Base-by-base conservation (phyloP, 2,329 filamentous ascomycete species). In the Pyrenophora tritici-repentis region DNA sequence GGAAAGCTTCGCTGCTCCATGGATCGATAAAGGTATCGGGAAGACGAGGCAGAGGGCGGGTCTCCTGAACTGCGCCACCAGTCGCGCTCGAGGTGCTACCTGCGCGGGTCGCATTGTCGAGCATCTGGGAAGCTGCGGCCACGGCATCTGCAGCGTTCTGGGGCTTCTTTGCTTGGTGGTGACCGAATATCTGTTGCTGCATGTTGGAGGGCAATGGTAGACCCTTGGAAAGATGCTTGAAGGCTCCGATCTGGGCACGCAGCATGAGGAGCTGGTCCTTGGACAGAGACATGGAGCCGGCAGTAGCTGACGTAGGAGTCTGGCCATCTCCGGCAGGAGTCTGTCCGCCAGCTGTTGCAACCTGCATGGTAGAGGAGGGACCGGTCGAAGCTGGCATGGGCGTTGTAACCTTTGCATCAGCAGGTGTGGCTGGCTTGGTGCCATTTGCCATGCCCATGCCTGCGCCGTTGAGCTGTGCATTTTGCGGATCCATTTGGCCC, bases 141-240 rank as follows among this genome's bases (percentile, higher is more conserved):
- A 79, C 67, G 44, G 70, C 71, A 26, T 79, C 76, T 4, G 70
- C 56, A 1, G 71, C 59, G 18, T 58, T 71, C 42, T 73, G 65
- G 2, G 73, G 63, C 42, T 76, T 84, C 61, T 86, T 86, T 6
- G 72, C 65, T 60, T 87, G 83, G 41, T 87, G 85, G 50, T 88
- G 86, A 37, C 87, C 82, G 70, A 92, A 96, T 32, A 97, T 86
- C 41, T 89, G 85, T 67, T 93, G 89, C 70, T 96, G 91, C 58
- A 96, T 83, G 56, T 85, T 82, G 24, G 83, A 75, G 1, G 93
- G 91, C 3, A 97, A 85, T 0, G 91, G 88, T 12, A 88, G 81
- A 62, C 96, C 96, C 74, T 94, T 95, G 4, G 90, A 88, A 3
- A 99, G 80, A 60, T 91, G 82, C 75, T 95, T 95, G 76, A 97